Conservation (phyloP, 352 stramenopile genomes). For the Phytophthora sp. region DNA sequence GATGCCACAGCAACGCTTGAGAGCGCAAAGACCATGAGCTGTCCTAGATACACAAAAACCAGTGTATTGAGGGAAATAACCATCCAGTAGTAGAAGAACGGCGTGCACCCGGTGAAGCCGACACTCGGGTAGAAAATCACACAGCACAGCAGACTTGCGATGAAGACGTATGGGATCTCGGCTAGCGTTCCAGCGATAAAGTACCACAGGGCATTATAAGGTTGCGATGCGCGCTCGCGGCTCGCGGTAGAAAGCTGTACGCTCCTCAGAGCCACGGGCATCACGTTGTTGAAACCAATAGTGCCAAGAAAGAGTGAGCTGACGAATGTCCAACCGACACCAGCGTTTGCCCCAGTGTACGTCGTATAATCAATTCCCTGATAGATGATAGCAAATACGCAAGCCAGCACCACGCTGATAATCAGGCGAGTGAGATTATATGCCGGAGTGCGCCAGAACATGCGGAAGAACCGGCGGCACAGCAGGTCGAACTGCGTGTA, state of each 20-base stretch:
- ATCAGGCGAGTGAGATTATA: neutral
- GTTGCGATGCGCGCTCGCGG: conserved; percentile 69
- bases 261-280: conserved; percentile 25
- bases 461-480: neutral
- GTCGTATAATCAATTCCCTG: neutral
- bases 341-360: conserved; percentile 46
- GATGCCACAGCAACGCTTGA: conserved; percentile 46
- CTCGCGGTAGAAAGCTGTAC: conserved; percentile 44
- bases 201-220: conserved; percentile 82
- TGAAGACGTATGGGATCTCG: neutral
- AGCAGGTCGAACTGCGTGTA: neutral
- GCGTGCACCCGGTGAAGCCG: conserved; percentile 38
- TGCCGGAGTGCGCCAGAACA: neutral
- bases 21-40: conserved; percentile 52
- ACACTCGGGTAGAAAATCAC: neutral
- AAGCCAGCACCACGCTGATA: neutral
- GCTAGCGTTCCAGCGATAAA: conserved; percentile 44
- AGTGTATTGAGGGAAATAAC: conserved; percentile 50
- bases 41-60: conserved; percentile 53
- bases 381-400: neutral
- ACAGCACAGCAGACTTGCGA: neutral
- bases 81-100: conserved; percentile 66
- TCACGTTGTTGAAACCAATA: conserved; percentile 29
- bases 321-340: conserved; percentile 87
- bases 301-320: conserved; percentile 78